A percentile compares a stretch with the other conserved stretches of the same genome.
Conservation (phyloP, 805 yeast species). For the Yamadazyma phyllophila region DNA sequence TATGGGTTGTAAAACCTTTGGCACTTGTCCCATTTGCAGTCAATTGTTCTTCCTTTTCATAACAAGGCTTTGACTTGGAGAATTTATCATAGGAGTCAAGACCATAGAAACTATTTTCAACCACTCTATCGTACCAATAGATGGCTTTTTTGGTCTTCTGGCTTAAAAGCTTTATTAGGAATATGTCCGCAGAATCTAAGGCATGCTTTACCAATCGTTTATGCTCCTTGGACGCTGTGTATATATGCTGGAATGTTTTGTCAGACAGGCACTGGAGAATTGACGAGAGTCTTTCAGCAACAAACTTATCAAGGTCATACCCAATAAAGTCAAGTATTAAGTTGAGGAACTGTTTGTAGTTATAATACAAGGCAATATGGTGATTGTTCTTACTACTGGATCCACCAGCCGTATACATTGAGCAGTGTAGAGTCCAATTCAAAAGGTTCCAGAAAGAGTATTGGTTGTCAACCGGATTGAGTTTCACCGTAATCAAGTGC, state of each 20-base stretch:
- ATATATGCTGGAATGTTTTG: background rate
- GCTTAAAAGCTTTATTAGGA: constrained; percentile 18
- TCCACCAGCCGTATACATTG: constrained; percentile 7
- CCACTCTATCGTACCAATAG: constrained; percentile 31
- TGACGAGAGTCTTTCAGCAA: background rate
- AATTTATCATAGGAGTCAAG: constrained; percentile 14
- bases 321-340: constrained; percentile 22
- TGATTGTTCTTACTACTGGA: background rate
- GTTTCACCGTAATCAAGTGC: constrained; percentile 19
- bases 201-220: background rate
- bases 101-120: constrained; percentile 30
- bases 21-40: background rate
- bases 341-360: constrained; percentile 20
- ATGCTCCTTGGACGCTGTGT: background rate
- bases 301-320: constrained; percentile 12
- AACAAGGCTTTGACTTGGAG: constrained; percentile 12
- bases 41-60: constrained; percentile 7
- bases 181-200: background rate
- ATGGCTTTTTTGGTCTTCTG: constrained; percentile 20
- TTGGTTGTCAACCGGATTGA: constrained; percentile 18
- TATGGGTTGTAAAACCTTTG: background rate
- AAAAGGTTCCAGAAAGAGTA: constrained; percentile 27
- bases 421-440: constrained; percentile 38
- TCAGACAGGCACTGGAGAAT: background rate
- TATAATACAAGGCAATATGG: constrained; percentile 12